phyloP scores from a whole-genome alignment of 108 stramenopile genomes.

The Hondaea fermentalgiana region DNA sequence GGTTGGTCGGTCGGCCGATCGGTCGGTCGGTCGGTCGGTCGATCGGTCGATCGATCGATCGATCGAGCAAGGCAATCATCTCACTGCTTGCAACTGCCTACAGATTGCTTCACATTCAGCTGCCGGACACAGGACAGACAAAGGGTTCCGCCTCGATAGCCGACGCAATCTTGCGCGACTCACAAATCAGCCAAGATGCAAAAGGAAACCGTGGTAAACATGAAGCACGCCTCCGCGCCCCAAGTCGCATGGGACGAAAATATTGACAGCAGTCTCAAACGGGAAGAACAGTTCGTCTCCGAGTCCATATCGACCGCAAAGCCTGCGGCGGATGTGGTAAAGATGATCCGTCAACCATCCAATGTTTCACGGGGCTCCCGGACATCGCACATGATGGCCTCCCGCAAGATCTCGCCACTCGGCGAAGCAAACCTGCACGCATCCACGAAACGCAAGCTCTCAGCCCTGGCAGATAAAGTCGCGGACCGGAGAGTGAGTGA shows the following conservation, averaged over 20 bases:
- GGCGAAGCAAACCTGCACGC: not conserved
- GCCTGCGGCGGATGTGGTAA: not conserved
- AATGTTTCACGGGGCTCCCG: not conserved
- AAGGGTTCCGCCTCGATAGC: not conserved
- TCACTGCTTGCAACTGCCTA: no score
- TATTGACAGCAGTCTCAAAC: not conserved
- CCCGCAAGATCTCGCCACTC: not conserved
- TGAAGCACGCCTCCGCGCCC: not conserved
- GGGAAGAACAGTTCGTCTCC: no score
- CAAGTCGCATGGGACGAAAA: not conserved
- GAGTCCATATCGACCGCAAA: no score
- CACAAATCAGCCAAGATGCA: not conserved
- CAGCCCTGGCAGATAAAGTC: not conserved
- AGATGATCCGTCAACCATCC: not conserved
- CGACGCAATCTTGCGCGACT: not conserved
- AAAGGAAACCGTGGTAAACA: not conserved
- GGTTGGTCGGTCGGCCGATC: no score
- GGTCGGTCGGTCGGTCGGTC: no score
- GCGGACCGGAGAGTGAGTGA: not conserved
- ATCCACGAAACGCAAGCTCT: not conserved
- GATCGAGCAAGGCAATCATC: no score
- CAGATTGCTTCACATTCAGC: not conserved
- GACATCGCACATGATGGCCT: not conserved
- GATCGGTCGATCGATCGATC: no score
- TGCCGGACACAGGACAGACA: not conserved